Conservation (phyloP, 1,139 yeast species). For the Trichomonascaceae sp. region DNA sequence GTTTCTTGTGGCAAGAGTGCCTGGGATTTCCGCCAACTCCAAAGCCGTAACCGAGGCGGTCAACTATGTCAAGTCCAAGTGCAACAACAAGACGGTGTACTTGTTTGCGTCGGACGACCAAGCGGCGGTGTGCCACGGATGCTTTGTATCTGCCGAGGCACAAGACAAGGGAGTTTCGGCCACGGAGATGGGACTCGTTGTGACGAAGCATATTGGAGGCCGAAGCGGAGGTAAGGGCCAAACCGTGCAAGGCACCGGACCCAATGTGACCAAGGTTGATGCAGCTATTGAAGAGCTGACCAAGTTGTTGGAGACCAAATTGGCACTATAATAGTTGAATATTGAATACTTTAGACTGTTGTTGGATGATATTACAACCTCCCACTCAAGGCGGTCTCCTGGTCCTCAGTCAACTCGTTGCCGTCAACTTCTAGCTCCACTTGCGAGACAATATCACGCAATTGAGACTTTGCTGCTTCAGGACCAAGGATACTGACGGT, state of each 20-base stretch:
- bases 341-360: too few relatives aligned
- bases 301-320: constrained; percentile 30
- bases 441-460: constrained; percentile 35
- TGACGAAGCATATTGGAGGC: constrained; percentile 74
- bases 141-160: constrained; percentile 67
- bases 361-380: too few relatives aligned
- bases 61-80: constrained; percentile 66
- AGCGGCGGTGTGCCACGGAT: constrained; percentile 89
- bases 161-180: constrained; percentile 65
- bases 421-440: constrained; percentile 39
- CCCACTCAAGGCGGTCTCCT: constrained; percentile 30
- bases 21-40: constrained; percentile 62
- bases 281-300: constrained; percentile 63
- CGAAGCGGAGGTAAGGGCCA: constrained; percentile 98
- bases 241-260: constrained; percentile 95
- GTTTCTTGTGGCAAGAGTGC: constrained; percentile 53
- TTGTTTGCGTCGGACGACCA: constrained; percentile 60
- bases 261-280: constrained; percentile 52
- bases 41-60: constrained; percentile 92
- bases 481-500: constrained; percentile 66
- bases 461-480: constrained; percentile 23
- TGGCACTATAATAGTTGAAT: constrained; percentile 5
- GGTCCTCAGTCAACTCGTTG: constrained; percentile 37
- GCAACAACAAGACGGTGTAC: constrained; percentile 65
- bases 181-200: constrained; percentile 57